These are phyloP conservation scores for Sphagnum magellanicum DNA, from an alignment of 228 moss, liverwort and hornwort species.

Conservation along the genomic window DNA sequence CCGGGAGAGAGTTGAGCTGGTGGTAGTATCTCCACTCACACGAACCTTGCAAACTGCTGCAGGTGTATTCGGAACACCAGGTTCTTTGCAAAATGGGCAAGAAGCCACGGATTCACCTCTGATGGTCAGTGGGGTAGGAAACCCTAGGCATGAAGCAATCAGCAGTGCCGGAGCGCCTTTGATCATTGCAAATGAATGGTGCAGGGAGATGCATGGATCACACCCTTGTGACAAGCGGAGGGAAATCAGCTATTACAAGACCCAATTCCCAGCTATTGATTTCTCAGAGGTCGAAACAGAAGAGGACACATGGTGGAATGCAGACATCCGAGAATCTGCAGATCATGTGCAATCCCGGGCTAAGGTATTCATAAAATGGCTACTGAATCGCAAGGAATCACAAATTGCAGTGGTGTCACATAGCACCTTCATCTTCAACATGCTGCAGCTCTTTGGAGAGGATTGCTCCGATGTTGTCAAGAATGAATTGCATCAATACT, in stretches of 20 bases:
- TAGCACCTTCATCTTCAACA: slow-evolving; percentile 59
- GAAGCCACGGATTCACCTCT: slow-evolving; percentile 31
- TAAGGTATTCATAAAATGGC: slow-evolving; percentile 55
- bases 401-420: slow-evolving; percentile 74
- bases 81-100: slow-evolving; percentile 10
- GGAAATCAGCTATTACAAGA: slow-evolving; percentile 43
- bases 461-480: slow-evolving; percentile 47
- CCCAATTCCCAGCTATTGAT: slow-evolving; percentile 58
- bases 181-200: slow-evolving; percentile 64
- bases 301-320: slow-evolving; percentile 71
- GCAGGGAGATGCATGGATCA: slow-evolving; percentile 53
- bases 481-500: slow-evolving; percentile 38
- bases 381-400: slow-evolving; percentile 60
- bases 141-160: slow-evolving; percentile 29
- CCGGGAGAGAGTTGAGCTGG: slow-evolving; percentile 45
- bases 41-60: slow-evolving; percentile 60
- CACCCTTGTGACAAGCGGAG: slow-evolving; percentile 74
- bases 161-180: slow-evolving; percentile 50
- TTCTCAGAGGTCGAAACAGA: slow-evolving; percentile 68
- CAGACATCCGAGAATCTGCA: slow-evolving; percentile 30
- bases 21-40: slow-evolving; percentile 57
- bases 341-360: slow-evolving; percentile 51
- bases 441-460: slow-evolving; percentile 54
- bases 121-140: slow-evolving; percentile 36
- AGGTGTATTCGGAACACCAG: slow-evolving; percentile 44